Evolutionary conservation across 441 rosid species (phyloP), one percentile per base, ranked within the genome.

Genomic region (Gossypium aridum): DNA sequence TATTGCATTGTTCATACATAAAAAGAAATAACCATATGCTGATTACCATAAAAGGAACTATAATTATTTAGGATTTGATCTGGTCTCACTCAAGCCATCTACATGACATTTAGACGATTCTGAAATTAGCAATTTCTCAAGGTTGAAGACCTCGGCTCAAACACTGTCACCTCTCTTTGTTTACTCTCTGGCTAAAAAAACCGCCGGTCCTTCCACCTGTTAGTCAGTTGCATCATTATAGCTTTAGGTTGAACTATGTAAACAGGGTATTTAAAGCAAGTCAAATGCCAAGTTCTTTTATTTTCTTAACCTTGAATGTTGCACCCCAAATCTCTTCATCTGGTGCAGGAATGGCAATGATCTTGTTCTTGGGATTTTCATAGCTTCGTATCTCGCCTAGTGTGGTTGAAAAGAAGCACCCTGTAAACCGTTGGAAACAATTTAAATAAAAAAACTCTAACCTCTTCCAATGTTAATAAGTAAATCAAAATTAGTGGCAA

Each of bases 251-350:
- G 37, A 31, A 31, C 37, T 22, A 19, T 59, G 23, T 59, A 3
- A 4, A 59, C 64, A 22, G 53, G n/a, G 53, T 14, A 47, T 47
- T 47, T 47, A 28, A 19, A 14, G 6, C 4, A 47, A 47, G 53
- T 47, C 1, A 47, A 47, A 12, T 17, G 31, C 37, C 37, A 53
- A 25, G 12, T 2, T 69, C 1, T 60, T 43, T 2, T 75, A 83
- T 1, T 62, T 1, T 64, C 23, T 2, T 72, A 82, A 94, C 98
- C 98, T 87, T 91, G 76, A 92, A 94, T 6, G 97, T 94, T 8
- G 99, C 97, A 45, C 97, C 98, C 97, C 97, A 94, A 9, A 94
- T 87, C 79, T 92, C 97, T 78, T 92, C 99, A 71, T 94, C 97
- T 0, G 78, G 53, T 1, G 97, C 97, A 70, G 97, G 99, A 77